Evolutionary conservation across 129 eudicot genomes (phyloP), one percentile per base, ranked within the genome.

Genomic region (Lactuca sativa): DNA sequence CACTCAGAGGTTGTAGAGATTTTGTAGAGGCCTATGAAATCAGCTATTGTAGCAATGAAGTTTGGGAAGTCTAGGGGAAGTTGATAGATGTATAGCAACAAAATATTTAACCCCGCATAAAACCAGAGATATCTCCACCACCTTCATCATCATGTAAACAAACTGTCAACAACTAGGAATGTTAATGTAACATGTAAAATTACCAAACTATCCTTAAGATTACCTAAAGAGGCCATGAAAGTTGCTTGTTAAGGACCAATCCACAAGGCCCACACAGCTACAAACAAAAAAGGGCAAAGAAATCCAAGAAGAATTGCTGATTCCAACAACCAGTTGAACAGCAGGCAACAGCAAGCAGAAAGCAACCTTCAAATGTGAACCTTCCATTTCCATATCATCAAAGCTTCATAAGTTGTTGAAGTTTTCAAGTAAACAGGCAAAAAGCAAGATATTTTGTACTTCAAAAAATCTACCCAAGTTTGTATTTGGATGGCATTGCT

Each of bases 101-200:
- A 62, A 33, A 84, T 74, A 69, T 53, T 77, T 41, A 77, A 77
- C 71, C 89, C 86, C 32, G 83, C 81, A 78, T 84, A 84, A 38
- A 80, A 16, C 83, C 78, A 84, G 81, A 84, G 89, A 77, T 62
- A 75, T 75, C 79, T 81, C 89, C 85, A 81, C 89, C 89, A 84
- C 83, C 89, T 84, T 77, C 79, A 77, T 66, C 9, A 44, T 69
- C 71, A 80, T 25, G 17, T 64, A 73, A 54, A 71, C 36, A 75
- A 33, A 61, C 62, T 76, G 64, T 76, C 47, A 76, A 64, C 55
- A 36, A 51, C 13, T 47, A 11, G 10, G 18, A 7, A 55, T 25
- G 30, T 25, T 0, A 25, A 25, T 25, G 30, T 25, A 25, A 25
- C 48, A 67, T 54, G 47, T 21, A 36, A 58, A 70, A 40, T 58